Evolutionary conservation across 1,284 basidiomycete species (phyloP).

Genomic region (Tilletia caries): DNA sequence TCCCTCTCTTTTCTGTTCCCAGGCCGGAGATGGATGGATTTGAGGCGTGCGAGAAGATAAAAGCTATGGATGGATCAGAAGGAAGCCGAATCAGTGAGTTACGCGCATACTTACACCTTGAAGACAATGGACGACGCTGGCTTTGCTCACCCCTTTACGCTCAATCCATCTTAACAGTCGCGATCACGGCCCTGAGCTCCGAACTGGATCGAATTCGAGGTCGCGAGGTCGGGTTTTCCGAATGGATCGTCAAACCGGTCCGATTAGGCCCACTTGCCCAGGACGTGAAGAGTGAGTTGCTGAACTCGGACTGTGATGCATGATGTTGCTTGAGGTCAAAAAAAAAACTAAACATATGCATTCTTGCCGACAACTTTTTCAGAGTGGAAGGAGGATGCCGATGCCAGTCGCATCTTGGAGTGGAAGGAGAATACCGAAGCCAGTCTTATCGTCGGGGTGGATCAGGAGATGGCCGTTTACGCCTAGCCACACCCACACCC

Average conservation of each 20-base stretch:
- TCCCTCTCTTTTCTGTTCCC: neutral
- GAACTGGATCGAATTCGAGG: neutral
- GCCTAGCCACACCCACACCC: too few relatives aligned
- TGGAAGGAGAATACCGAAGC: too few relatives aligned
- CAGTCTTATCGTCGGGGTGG: too few relatives aligned
- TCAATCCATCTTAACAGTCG: too few relatives aligned
- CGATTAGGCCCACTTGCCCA: neutral
- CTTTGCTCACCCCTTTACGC: neutral
- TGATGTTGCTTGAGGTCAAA: too few relatives aligned
- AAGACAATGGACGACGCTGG: neutral
- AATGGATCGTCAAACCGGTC: neutral
- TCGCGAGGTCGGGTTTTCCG: neutral
- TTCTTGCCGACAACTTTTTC: too few relatives aligned
- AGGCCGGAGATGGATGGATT: constrained; percentile 1
- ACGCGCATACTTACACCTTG: neutral
- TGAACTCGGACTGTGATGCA: too few relatives aligned
- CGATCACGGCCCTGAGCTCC: neutral
- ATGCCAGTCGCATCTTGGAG: too few relatives aligned
- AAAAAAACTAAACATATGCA: too few relatives aligned
- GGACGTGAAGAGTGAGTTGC: neutral
- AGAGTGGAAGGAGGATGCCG: too few relatives aligned
- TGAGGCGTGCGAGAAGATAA: neutral
- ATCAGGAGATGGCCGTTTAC: too few relatives aligned
- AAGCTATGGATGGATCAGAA: neutral
- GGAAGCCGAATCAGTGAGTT: neutral